These are phyloP conservation scores for Botryosphaeria agaves DNA, from an alignment of 2,329 filamentous ascomycete genomes.

Conservation along the genomic window DNA sequence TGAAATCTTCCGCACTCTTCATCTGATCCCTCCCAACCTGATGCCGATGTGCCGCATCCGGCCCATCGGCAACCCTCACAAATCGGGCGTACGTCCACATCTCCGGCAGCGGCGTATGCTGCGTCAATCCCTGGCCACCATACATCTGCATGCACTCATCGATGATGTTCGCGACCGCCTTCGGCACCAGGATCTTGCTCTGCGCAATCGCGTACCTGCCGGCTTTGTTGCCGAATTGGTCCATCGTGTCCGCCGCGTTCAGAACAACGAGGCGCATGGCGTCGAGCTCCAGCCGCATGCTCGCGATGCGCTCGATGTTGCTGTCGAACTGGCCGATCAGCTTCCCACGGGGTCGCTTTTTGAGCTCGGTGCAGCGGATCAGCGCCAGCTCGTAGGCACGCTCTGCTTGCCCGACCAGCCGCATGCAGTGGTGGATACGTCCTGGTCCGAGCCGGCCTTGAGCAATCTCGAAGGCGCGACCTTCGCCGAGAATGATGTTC, in stretches of 20 bases:
- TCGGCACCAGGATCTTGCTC: slow-evolving; percentile 25
- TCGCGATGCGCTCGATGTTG: slow-evolving; percentile 23
- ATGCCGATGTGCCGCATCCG: slow-evolving; percentile 23
- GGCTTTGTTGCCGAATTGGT: slow-evolving; percentile 22
- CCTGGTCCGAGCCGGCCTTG: slow-evolving; percentile 24
- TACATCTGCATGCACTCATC: slow-evolving; percentile 27
- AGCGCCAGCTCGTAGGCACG: slow-evolving; percentile 23
- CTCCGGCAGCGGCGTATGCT: slow-evolving; percentile 23
- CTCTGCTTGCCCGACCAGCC: slow-evolving; percentile 24
- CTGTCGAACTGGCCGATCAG: slow-evolving; percentile 23
- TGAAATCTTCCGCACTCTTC: slow-evolving; percentile 20
- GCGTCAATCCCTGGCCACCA: slow-evolving; percentile 23
- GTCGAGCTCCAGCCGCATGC: slow-evolving; percentile 24
- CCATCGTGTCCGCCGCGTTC: slow-evolving; percentile 25
- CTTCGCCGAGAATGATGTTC: slow-evolving; percentile 24
- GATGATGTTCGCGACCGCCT: slow-evolving; percentile 20
- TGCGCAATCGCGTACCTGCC: slow-evolving; percentile 23
- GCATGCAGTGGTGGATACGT: slow-evolving; percentile 26
- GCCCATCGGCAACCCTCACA: slow-evolving; percentile 24
- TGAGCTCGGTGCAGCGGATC: slow-evolving; percentile 18
- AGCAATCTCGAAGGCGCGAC: slow-evolving; percentile 24
- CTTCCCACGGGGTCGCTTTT: slow-evolving; percentile 22
- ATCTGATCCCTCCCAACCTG: slow-evolving; percentile 24
- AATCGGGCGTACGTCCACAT: slow-evolving; percentile 26
- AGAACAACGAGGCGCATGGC: slow-evolving; percentile 21